Base-by-base conservation (phyloP, 495 filamentous ascomycete species). In the Antarctomyces pellizariae region DNA sequence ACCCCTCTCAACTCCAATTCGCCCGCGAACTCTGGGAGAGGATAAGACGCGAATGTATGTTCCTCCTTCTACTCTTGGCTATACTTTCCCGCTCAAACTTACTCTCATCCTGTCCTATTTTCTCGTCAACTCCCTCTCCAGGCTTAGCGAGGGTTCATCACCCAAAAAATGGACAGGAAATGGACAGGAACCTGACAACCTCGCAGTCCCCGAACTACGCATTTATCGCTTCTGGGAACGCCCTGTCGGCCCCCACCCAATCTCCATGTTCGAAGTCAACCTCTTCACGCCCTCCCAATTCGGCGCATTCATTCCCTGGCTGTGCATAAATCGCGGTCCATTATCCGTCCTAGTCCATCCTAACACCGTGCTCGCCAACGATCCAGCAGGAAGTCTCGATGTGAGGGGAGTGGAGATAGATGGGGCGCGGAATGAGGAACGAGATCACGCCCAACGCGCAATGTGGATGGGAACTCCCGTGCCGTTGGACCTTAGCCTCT, bases 231-330 rank as follows among this genome's bases (percentile, higher is more conserved):
- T 89, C 36, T 89, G 63, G 57, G 71, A 86, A 37, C 43, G 52
- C 20, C 78, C 79, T 2, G 43, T 91, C 4, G 82, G 82, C 0
- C 82, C 82, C 2, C 82, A 92, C 39, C 70, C 73, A 0, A 49
- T 77, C 0, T 75, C 67, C 24, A 92, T 92, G 82, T 78, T 92
- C 36, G 82, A 92, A 46, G 83, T 91, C 9, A 86, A 86, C 35
- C 19, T 92, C 15, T 75, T 82, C 45, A 78, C 70, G 0, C 82
- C 82, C 0, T 66, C 67, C 3, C 76, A 92, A 45, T 86, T 90
- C 37, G 80, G 80, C 2, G 82, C 80, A 0, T 84, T 91, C 36
- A 45, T 91, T 12, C 34, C 39, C 2, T 92, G 82, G 82, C 52
- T 92, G 22, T 60, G 78, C 14, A 67, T 90, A 30, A 68, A 83